A percentile compares a stretch with the other conserved stretches of the same genome.
Conservation (phyloP, 2,329 filamentous ascomycete species). For the Penicillium sp. region DNA sequence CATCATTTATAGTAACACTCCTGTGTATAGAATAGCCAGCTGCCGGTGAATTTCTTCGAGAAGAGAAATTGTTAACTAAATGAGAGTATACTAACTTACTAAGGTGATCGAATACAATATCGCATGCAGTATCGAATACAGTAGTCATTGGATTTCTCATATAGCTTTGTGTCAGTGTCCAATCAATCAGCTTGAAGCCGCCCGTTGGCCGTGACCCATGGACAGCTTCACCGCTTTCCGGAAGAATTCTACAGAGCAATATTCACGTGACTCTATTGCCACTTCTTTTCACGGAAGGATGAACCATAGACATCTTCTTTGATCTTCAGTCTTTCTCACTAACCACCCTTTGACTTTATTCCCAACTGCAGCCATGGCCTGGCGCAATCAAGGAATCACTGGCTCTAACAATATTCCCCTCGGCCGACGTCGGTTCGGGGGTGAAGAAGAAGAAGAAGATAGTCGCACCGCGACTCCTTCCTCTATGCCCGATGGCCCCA, state of each 20-base stretch:
- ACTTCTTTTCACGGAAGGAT: constrained; percentile 9
- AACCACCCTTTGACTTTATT: constrained; percentile 14
- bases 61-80: too few relatives aligned
- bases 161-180: too few relatives aligned
- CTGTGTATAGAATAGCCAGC: too few relatives aligned
- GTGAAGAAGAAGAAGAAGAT: constrained; percentile 58
- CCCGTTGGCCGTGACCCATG: too few relatives aligned
- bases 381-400: constrained; percentile 80
- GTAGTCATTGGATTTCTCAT: too few relatives aligned
- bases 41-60: too few relatives aligned
- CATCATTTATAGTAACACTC: too few relatives aligned
- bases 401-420: constrained; percentile 98
- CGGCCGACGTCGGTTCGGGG: constrained; percentile 80
- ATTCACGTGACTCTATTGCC: constrained; percentile 4
- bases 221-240: constrained; percentile 6
- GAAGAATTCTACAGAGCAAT: neutral
- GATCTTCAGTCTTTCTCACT: constrained; percentile 8
- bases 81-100: too few relatives aligned
- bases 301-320: constrained; percentile 8
- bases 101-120: too few relatives aligned
- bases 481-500: constrained; percentile 58
- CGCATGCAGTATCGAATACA: too few relatives aligned
- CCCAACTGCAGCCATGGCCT: constrained; percentile 56
- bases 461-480: constrained; percentile 50
- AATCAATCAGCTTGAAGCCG: too few relatives aligned